Evolutionary conservation across 768 basidiomycete genomes (phyloP).

Genomic region (Mycena filopes): DNA sequence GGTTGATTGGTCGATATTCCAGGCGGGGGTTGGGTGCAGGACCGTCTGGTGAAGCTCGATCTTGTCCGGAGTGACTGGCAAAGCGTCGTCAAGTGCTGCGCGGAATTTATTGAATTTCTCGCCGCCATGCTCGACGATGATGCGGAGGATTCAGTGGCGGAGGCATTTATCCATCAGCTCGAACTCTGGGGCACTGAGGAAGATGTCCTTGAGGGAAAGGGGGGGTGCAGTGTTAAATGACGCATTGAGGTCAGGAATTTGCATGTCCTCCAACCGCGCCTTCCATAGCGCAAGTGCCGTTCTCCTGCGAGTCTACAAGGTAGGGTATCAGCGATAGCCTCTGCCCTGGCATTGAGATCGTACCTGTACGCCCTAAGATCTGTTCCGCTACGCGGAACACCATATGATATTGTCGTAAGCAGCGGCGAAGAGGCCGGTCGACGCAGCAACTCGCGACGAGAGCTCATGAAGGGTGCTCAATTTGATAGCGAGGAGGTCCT

Average conservation of each 20-base stretch:
- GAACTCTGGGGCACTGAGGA: slow-evolving; percentile 36
- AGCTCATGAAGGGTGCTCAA: background rate
- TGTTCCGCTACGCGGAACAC: background rate
- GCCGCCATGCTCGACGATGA: slow-evolving; percentile 45
- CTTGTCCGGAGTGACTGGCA: slow-evolving; percentile 27
- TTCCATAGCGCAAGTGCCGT: slow-evolving; percentile 49
- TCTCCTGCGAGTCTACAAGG: slow-evolving; percentile 33
- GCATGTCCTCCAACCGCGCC: slow-evolving; percentile 40
- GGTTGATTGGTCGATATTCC: slow-evolving; percentile 50
- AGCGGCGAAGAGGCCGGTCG: background rate
- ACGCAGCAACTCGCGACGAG: background rate
- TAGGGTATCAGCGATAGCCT: too few species aligned
- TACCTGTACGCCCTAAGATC: background rate
- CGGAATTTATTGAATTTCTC: slow-evolving; percentile 40
- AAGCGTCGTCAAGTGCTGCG: slow-evolving; percentile 25
- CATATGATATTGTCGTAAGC: background rate
- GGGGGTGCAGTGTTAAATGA: slow-evolving; percentile 37
- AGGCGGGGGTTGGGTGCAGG: slow-evolving; percentile 42
- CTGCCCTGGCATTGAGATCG: too few species aligned
- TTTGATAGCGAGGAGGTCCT: too few species aligned
- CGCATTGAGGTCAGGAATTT: slow-evolving; percentile 32
- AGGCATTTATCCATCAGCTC: slow-evolving; percentile 30
- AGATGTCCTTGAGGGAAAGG: slow-evolving; percentile 41
- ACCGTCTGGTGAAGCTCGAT: slow-evolving; percentile 44
- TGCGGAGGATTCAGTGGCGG: slow-evolving; percentile 41